phyloP scores from a whole-genome alignment of 768 basidiomycete species.

The Cytidiella melzeri region DNA sequence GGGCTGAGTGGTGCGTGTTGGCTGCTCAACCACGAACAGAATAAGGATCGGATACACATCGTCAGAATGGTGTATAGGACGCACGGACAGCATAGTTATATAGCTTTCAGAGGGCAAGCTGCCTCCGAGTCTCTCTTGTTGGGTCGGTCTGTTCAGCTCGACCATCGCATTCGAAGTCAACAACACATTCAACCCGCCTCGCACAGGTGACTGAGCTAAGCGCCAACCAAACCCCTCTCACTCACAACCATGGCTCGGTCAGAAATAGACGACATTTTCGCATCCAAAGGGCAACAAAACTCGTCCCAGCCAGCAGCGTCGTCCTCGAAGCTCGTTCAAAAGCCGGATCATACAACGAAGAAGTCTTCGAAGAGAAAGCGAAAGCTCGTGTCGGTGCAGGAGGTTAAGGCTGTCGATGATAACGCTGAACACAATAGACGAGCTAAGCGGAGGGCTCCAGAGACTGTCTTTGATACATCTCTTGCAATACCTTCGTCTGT shows the following conservation, averaged over 20 bases:
- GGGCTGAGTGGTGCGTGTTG: constrained; percentile 8
- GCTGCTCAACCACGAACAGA: neutral
- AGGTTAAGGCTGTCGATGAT: constrained; percentile 8
- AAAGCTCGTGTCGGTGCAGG: constrained; percentile 18
- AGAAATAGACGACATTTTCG: constrained; percentile 85
- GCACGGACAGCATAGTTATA: constrained; percentile 12
- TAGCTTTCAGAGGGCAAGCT: neutral
- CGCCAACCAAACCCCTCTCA: constrained; percentile 1
- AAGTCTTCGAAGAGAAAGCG: constrained; percentile 46
- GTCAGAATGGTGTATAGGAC: neutral
- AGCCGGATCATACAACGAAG: constrained; percentile 21
- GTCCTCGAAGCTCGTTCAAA: constrained; percentile 24
- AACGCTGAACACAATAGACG: constrained; percentile 15
- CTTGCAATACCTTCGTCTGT: constrained; percentile 18
- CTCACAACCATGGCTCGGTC: constrained; percentile 42
- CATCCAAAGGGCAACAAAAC: constrained; percentile 18
- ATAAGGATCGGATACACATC: neutral
- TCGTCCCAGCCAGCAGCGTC: constrained; percentile 19
- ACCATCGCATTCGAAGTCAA: neutral
- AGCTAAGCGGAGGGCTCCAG: constrained; percentile 34
- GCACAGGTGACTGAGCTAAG: constrained; percentile 9
- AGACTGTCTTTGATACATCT: constrained; percentile 68
- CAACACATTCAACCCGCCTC: constrained; percentile 1
- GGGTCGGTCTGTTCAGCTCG: too few species aligned
- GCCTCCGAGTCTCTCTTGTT: neutral